These are phyloP conservation scores for Globisporangium canariense DNA, from an alignment of 352 stramenopile species.

Conservation along the genomic window DNA sequence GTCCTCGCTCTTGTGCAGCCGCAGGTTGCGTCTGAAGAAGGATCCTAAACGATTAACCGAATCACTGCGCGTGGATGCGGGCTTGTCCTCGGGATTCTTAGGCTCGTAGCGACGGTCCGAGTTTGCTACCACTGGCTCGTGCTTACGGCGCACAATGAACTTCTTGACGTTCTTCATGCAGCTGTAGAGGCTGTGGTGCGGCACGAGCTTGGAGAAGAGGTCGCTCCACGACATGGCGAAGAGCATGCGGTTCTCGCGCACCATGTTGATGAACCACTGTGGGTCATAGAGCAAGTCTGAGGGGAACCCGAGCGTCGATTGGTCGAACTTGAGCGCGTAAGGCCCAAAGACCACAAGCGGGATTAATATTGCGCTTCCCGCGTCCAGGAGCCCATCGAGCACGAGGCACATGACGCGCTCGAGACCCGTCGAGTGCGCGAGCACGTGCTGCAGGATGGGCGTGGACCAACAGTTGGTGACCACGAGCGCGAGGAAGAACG, in stretches of 20 bases:
- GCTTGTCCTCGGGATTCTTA: not conserved
- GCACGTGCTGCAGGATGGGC: slow-evolving; percentile 18
- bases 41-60: not conserved
- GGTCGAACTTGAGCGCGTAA: slow-evolving; percentile 15
- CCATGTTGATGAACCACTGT: slow-evolving; percentile 24
- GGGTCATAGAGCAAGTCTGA: slow-evolving; percentile 19
- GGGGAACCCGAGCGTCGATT: slow-evolving; percentile 5
- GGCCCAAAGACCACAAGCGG: slow-evolving; percentile 19
- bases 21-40: not conserved
- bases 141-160: slow-evolving; percentile 13
- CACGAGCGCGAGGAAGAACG: slow-evolving; percentile 19
- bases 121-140: too few relatives aligned
- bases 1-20: not conserved
- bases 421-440: slow-evolving; percentile 17
- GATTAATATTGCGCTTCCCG: slow-evolving; percentile 25
- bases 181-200: slow-evolving; percentile 19
- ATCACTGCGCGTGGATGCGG: too few relatives aligned
- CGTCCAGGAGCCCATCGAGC: slow-evolving; percentile 28
- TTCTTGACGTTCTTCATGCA: slow-evolving; percentile 25
- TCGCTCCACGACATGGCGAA: slow-evolving; percentile 19
- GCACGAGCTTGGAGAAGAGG: slow-evolving; percentile 21
- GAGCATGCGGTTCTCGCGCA: slow-evolving; percentile 21
- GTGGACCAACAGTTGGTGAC: slow-evolving; percentile 21
- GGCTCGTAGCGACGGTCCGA: too few relatives aligned
- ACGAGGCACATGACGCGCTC: slow-evolving; percentile 26